Base-by-base conservation (phyloP, 768 basidiomycete species). In the Hebeloma cylindrosporum region DNA sequence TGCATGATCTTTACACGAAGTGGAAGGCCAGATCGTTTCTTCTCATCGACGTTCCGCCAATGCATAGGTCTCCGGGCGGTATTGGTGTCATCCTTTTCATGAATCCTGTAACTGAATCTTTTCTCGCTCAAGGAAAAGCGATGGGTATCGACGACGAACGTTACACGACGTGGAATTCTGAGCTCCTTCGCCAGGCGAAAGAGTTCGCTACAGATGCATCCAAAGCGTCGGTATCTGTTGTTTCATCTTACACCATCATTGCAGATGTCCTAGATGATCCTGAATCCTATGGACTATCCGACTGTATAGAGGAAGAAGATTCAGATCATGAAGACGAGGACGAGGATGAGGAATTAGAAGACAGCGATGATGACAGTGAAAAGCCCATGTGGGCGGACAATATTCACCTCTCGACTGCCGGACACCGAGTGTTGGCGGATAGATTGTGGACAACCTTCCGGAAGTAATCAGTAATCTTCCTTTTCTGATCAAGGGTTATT, bases 371-470 rank as follows among this genome's bases (percentile, higher is more conserved):
- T 36, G 66, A 58, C 9, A 65, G 69, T 3, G 57, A 45, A n/a
- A n/a, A n/a, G n/a, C n/a, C n/a, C 2, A 67, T 73, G 25, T 73
- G 71, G 71, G 40, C 29, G 21, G 72, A 73, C 46, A 44, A 59
- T n/a, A 40, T 73, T 38, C 71, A 73, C 51, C 40, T 68, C 29
- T 65, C 72, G 11, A 34, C 38, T 0, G 56, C 40, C 2, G 62
- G 70, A 9, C 71, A 72, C 31, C 40, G 47, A 17, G 52, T 72
- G 16, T 33, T 70, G 9, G 68, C 67, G 14, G 40, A 50, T 32
- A 13, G 38, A 11, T 29, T 37, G 38, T n/a, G n/a, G n/a, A n/a
- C n/a, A n/a, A n/a, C n/a, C n/a, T n/a, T n/a, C n/a, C n/a, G n/a
- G n/a, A n/a, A n/a, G n/a, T n/a, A n/a, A n/a, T n/a, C n/a, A n/a